Percentiles rank a stretch among this genome's conserved stretches.
These are phyloP conservation scores for Exophiala phaeomuriformis DNA, from an alignment of 2,329 filamentous ascomycete species.

Conservation along the genomic window DNA sequence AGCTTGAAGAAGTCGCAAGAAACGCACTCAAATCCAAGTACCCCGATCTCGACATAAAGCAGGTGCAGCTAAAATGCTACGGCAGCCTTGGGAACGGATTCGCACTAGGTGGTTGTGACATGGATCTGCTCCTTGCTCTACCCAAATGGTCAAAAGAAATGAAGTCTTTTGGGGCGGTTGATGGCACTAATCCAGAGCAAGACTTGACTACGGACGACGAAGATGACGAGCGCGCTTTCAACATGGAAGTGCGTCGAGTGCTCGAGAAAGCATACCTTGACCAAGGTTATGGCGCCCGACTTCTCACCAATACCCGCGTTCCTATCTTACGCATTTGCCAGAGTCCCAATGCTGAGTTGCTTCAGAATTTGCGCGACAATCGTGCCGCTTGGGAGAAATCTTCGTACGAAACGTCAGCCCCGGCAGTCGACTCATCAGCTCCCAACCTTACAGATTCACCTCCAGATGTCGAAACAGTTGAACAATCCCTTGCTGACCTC, in stretches of 20 bases:
- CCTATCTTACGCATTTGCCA: conserved; percentile 85
- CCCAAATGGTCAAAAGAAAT: conserved; percentile 34
- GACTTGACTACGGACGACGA: not conserved
- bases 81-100: conserved; percentile 80
- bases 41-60: conserved; percentile 44
- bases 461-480: conserved; percentile 6
- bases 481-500: conserved; percentile 11
- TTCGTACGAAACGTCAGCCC: not conserved
- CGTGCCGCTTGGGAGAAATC: conserved; percentile 34
- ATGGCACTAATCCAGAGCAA: not conserved
- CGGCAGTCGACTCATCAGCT: not conserved
- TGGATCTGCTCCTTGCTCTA: conserved; percentile 76
- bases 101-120: conserved; percentile 78
- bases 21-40: conserved; percentile 38
- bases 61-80: conserved; percentile 67
- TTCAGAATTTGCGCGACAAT: conserved; percentile 55
- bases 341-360: conserved; percentile 55
- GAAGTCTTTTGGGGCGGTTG: not conserved
- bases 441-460: not conserved
- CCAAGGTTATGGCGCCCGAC: conserved; percentile 63
- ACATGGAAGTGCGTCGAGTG: conserved; percentile 49
- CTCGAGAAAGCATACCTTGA: conserved; percentile 69
- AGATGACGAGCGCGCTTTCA: conserved; percentile 12
- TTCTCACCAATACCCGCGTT: conserved; percentile 71
- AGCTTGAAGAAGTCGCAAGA: conserved; percentile 59